Conservation (phyloP, 73 alveolate genomes). For the Paramecium biaurelia region DNA sequence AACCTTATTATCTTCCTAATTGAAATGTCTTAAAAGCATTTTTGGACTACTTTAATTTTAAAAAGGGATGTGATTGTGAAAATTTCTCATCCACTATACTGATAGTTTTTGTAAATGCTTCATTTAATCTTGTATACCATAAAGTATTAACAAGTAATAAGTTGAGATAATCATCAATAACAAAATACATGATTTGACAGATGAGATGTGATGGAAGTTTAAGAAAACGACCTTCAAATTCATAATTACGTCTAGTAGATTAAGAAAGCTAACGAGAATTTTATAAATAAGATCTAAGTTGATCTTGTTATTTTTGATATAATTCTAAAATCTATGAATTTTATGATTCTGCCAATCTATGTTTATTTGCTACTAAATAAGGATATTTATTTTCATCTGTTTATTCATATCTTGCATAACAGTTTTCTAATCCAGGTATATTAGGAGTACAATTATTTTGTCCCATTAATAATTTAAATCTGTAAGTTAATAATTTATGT, state of each 20-base stretch:
- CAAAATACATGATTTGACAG: not conserved
- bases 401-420: not conserved
- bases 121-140: conserved; percentile 24
- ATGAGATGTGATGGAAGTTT: not conserved
- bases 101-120: not conserved
- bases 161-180: not conserved
- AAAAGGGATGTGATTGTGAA: not conserved
- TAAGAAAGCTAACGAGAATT: not conserved
- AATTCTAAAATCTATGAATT: not conserved
- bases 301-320: not conserved
- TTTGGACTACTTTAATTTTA: not conserved
- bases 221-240: not conserved
- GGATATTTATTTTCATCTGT: conserved; percentile 6
- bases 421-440: not conserved
- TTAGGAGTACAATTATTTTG: not conserved
- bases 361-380: not conserved
- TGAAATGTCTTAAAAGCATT: not conserved
- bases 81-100: not conserved
- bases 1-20: not conserved
- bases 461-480: not conserved
- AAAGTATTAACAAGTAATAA: not conserved
- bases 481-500: conserved; percentile 19
- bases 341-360: conserved; percentile 2
- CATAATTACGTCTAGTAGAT: not conserved
- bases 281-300: not conserved